Base-by-base conservation (phyloP, 305 asterid species). In the Solanum hybrid region DNA sequence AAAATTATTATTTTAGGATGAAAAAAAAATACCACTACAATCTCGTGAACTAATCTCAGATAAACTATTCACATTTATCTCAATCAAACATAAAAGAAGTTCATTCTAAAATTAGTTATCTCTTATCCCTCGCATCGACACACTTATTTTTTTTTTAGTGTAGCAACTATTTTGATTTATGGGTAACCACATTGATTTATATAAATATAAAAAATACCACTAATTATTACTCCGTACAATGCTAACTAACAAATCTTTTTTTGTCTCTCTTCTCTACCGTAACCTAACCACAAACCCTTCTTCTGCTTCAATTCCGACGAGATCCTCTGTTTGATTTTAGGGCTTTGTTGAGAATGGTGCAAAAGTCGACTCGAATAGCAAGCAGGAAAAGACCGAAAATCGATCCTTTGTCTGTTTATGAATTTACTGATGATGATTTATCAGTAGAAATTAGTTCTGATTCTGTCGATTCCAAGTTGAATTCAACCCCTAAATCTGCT, bases 371-470 rank as follows among this genome's bases (percentile, higher is more conserved):
- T 79, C 57, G 26, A 31, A 20, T 1, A 31, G 42, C 73, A 31
- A 84, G 42, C 22, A 84, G 39, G 3, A 51, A 84, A 22, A 26
- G 20, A 2, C 22, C n/a, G 73, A 51, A 46, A 31, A 5, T 29
- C 4, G 74, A 51, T 33, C 87, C 87, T 84, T 84, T 84, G 29
- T 84, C 88, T 51, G 88, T 84, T 51, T 84, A 84, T 84, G 88
- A 84, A 20, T 84, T 84, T 31, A 84, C 42, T 20, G 88, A 51
- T 29, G 40, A 84, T 42, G 87, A 29, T 84, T 84, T 46, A 29
- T 84, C 87, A 40, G 71, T 26, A 82, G 37, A 42, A 82, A 42
- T 28, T 82, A 42, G 3, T 82, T 29, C 84, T 22, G 84, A 78
- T 20, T 29, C 81, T 75, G 39, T 29, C 20, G 81, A 75, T 76